These are phyloP conservation scores for Tilletia walkeri DNA, from an alignment of 1,284 basidiomycete species.

Conservation along the genomic window DNA sequence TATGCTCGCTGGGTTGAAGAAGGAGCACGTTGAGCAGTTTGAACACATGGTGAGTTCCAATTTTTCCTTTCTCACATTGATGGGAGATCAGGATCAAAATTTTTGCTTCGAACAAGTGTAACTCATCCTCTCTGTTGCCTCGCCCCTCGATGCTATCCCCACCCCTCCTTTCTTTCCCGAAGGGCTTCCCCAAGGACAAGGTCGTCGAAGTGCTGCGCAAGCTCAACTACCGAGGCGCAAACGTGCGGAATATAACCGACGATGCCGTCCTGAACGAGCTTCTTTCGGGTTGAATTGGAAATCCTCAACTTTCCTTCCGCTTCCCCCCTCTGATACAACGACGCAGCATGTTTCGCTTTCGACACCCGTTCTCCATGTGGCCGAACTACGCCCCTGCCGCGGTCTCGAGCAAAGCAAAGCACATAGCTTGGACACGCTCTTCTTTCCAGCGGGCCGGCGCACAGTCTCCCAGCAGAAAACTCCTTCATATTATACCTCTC, in stretches of 20 bases:
- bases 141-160: no score
- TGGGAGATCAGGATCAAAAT: background rate
- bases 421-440: no score
- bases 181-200: conserved; percentile 69
- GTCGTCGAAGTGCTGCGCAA: conserved; percentile 84
- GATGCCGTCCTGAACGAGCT: conserved; percentile 46
- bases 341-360: no score
- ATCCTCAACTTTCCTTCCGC: no score
- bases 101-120: no score
- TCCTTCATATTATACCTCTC: no score
- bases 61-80: conserved; percentile 9
- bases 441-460: no score
- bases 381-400: no score
- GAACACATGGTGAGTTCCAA: conserved; percentile 54
- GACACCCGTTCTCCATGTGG: no score
- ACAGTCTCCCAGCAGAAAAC: no score
- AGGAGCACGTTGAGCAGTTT: conserved; percentile 59
- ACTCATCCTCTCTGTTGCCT: background rate
- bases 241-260: conserved; percentile 55
- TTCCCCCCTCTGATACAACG: no score
- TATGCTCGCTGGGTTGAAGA: conserved; percentile 59
- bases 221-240: conserved; percentile 83
- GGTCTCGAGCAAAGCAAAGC: no score
- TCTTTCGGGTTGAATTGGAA: conserved; percentile 18
- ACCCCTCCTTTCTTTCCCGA: background rate